phyloP scores from a whole-genome alignment of 1,139 yeast genomes.

The Sugiyamaella pinicola region DNA sequence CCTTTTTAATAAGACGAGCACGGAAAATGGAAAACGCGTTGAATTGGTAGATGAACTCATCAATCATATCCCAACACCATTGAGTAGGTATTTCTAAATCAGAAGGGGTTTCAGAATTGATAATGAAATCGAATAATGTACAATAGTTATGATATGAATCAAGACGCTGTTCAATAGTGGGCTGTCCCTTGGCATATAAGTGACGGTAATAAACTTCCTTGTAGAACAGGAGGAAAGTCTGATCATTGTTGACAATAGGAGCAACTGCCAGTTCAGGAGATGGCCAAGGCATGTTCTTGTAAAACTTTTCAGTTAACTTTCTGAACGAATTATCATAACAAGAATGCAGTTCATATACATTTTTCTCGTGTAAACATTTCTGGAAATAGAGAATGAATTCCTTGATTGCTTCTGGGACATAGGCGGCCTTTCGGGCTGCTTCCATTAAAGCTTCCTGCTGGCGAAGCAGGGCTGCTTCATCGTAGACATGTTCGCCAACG shows the following conservation, averaged over 20 bases:
- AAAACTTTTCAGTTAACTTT: conserved; percentile 50
- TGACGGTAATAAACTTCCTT: conserved; percentile 54
- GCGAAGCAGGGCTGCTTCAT: conserved; percentile 40
- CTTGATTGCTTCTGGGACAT: conserved; percentile 50
- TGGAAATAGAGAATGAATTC: conserved; percentile 50
- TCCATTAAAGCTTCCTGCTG: conserved; percentile 40
- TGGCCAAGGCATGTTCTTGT: conserved; percentile 50
- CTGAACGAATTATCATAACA: conserved; percentile 51
- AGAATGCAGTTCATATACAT: conserved; percentile 47
- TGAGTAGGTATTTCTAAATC: conserved; percentile 50
- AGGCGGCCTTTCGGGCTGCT: conserved; percentile 33
- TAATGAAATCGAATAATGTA: conserved; percentile 49
- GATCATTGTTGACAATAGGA: conserved; percentile 49
- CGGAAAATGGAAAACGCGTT: conserved; percentile 49
- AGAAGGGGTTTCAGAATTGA: conserved; percentile 49
- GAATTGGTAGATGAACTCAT: conserved; percentile 55
- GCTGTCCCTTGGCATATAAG: conserved; percentile 47
- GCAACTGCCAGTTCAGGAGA: conserved; percentile 48
- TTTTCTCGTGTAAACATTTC: conserved; percentile 47
- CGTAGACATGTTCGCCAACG: conserved; percentile 39
- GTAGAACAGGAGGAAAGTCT: conserved; percentile 49
- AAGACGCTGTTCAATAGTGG: conserved; percentile 49
- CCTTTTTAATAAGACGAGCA: conserved; percentile 43
- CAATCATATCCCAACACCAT: conserved; percentile 56
- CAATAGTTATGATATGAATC: conserved; percentile 54